Conservation (phyloP, 306 rosid species). For the Fragaria vesca region DNA sequence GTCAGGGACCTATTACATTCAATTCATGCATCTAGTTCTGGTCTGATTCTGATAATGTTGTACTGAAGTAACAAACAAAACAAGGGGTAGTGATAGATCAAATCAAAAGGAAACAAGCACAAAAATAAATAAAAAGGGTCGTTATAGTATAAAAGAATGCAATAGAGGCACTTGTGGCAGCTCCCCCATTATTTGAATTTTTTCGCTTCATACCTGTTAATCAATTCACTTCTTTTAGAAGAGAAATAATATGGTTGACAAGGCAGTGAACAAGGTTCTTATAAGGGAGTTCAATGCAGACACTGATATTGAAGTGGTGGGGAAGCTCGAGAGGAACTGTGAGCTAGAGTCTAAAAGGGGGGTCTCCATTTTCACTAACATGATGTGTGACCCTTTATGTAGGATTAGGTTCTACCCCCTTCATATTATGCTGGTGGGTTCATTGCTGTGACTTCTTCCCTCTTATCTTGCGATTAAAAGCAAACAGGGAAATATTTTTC, state of each 20-base stretch:
- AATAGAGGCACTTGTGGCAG: conserved; percentile 31
- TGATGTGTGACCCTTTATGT: conserved; percentile 66
- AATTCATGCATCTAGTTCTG: conserved; percentile 29
- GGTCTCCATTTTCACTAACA: conserved; percentile 61
- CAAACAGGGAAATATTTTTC: conserved; percentile 5
- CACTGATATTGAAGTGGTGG: conserved; percentile 66
- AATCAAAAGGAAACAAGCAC: conserved; percentile 4
- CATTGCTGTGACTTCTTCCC: conserved; percentile 6
- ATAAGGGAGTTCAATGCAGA: conserved; percentile 68
- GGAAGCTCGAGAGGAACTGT: conserved; percentile 75
- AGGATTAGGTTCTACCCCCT: conserved; percentile 76
- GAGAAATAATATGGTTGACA: conserved; percentile 43
- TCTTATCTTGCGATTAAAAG: conserved; percentile 24
- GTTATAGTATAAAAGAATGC: conserved; percentile 32
- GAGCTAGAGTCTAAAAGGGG: conserved; percentile 65
- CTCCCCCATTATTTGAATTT: conserved; percentile 22
- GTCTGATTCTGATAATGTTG: conserved; percentile 7
- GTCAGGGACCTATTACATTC: conserved; percentile 14
- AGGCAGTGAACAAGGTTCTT: conserved; percentile 39
- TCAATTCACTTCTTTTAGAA: conserved; percentile 30
- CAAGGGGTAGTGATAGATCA: neutral
- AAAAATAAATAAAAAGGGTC: neutral
- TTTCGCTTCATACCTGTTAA: conserved; percentile 20
- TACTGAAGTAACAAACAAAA: conserved; percentile 15
- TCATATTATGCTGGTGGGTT: conserved; percentile 69